Evolutionary conservation across 192 early-diverging fungal genomes (phyloP).

Genomic region (Podila horticola): DNA sequence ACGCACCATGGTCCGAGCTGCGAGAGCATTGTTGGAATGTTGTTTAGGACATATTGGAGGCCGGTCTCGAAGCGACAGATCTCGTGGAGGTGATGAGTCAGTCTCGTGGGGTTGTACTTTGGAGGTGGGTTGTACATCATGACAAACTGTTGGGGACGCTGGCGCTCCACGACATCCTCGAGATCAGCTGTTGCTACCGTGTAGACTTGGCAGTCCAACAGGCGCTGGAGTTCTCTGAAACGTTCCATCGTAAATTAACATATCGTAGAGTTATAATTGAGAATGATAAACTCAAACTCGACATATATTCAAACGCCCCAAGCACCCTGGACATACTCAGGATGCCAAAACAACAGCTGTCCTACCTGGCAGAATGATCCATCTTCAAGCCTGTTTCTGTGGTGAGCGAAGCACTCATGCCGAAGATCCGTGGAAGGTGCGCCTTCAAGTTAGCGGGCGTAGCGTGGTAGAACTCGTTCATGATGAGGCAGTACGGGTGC

Average conservation of each 20-base stretch:
- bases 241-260: background rate
- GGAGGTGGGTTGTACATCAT: conserved; percentile 61
- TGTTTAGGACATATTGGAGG: conserved; percentile 53
- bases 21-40: conserved; percentile 50
- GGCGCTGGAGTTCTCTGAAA: conserved; percentile 62
- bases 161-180: conserved; percentile 39
- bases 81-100: conserved; percentile 50
- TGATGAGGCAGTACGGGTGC: conserved; percentile 82
- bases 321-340: too few species aligned
- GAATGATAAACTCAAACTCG: background rate
- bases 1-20: conserved; percentile 84
- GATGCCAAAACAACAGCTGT: too few species aligned
- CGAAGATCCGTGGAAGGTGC: conserved; percentile 83
- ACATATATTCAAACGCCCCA: too few species aligned
- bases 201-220: conserved; percentile 66
- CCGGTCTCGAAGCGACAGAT: conserved; percentile 44
- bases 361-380: conserved; percentile 39
- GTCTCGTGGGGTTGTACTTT: conserved; percentile 50
- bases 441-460: background rate
- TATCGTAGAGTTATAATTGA: background rate
- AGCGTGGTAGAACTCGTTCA: conserved; percentile 82
- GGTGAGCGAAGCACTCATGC: conserved; percentile 93
- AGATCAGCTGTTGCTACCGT: conserved; percentile 58
- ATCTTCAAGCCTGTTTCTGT: conserved; percentile 32
- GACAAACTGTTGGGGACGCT: conserved; percentile 54